A percentile compares a stretch with the other conserved stretches of the same genome.
Conservation (phyloP, 1,139 yeast genomes). For the Candida mesenterica region DNA sequence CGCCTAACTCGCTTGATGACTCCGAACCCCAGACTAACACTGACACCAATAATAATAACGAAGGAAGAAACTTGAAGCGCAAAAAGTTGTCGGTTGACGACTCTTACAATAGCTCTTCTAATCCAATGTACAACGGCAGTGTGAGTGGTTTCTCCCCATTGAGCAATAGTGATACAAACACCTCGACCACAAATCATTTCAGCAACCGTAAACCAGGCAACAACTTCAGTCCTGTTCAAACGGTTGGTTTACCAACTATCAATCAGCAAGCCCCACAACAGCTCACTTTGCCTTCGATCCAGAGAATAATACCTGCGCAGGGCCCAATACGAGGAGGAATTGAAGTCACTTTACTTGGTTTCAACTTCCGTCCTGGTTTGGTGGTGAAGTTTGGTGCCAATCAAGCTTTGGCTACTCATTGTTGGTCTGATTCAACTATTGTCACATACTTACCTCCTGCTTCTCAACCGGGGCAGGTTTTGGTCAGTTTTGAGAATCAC, state of each 20-base stretch:
- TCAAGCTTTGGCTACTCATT: conserved; percentile 82
- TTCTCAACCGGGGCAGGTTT: conserved; percentile 82
- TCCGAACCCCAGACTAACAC: conserved; percentile 57
- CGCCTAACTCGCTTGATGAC: conserved; percentile 67
- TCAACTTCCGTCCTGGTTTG: conserved; percentile 79
- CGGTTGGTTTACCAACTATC: conserved; percentile 17
- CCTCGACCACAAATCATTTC: conserved; percentile 27
- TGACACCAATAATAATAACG: conserved; percentile 25
- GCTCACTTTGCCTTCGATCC: conserved; percentile 54
- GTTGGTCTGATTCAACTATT: conserved; percentile 94
- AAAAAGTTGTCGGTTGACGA: conserved; percentile 48
- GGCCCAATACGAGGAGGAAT: conserved; percentile 96
- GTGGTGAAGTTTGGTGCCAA: conserved; percentile 84
- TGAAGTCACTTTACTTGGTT: conserved; percentile 86
- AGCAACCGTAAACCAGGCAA: conserved; percentile 7
- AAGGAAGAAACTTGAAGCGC: conserved; percentile 37
- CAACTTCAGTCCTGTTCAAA: conserved; percentile 2
- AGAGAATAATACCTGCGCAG: conserved; percentile 88
- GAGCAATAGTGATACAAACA: conserved; percentile 47
- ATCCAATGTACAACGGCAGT: conserved; percentile 47
- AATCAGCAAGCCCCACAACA: conserved; percentile 15
- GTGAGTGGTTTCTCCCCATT: conserved; percentile 43
- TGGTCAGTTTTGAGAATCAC: conserved; percentile 71
- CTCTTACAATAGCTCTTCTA: conserved; percentile 35
- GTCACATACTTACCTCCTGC: conserved; percentile 95